phyloP scores from a whole-genome alignment of 2,329 filamentous ascomycete species.

The Paecilomyces niveus region DNA sequence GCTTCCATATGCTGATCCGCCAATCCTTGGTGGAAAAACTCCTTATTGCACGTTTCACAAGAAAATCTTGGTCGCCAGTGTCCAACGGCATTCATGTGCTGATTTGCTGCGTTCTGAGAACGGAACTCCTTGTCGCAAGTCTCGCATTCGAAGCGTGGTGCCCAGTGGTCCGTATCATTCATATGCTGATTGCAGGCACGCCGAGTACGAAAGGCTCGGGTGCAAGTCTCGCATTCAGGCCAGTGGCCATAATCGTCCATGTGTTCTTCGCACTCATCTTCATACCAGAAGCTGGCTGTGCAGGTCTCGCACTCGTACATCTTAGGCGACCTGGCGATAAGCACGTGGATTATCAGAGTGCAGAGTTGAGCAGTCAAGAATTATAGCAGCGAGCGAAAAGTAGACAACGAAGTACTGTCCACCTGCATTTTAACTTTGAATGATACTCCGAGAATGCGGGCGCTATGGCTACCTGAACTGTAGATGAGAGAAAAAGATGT shows the following conservation, averaged over 20 bases:
- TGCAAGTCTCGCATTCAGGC: constrained; percentile 18
- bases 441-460: too few relatives aligned
- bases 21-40: neutral
- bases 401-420: neutral
- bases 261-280: constrained; percentile 9
- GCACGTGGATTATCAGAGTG: neutral
- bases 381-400: neutral
- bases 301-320: constrained; percentile 8
- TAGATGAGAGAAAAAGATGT: too few relatives aligned
- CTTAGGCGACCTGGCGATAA: neutral
- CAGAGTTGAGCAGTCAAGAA: neutral
- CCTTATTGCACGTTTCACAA: neutral
- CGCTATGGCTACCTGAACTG: too few relatives aligned
- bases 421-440: too few relatives aligned
- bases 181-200: constrained; percentile 15
- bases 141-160: constrained; percentile 19
- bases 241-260: constrained; percentile 17
- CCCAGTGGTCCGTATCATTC: constrained; percentile 13
- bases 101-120: constrained; percentile 13
- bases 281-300: constrained; percentile 3
- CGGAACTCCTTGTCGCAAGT: constrained; percentile 18
- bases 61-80: neutral
- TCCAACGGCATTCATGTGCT: constrained; percentile 21
- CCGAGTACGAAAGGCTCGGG: constrained; percentile 7
- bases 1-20: neutral